These are phyloP conservation scores for Golubevia pallescens DNA, from an alignment of 1,284 basidiomycete genomes.

Conservation along the genomic window DNA sequence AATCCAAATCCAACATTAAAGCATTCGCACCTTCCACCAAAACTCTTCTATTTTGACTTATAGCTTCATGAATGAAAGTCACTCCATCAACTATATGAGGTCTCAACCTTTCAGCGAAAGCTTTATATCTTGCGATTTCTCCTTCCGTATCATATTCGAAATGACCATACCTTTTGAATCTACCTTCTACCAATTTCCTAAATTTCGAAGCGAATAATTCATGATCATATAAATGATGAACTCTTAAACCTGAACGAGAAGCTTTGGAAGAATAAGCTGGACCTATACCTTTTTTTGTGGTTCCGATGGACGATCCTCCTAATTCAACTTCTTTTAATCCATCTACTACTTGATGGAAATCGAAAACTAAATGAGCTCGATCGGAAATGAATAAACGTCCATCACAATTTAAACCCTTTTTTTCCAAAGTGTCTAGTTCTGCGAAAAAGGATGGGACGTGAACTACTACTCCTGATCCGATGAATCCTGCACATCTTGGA, in stretches of 20 bases:
- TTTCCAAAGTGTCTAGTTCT: slow-evolving; percentile 85
- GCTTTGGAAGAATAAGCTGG: slow-evolving; percentile 98
- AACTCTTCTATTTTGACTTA: slow-evolving; percentile 76
- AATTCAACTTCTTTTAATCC: slow-evolving; percentile 97
- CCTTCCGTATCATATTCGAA: slow-evolving; percentile 99
- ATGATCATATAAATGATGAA: slow-evolving; percentile 93
- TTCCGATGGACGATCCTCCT: slow-evolving; percentile 91
- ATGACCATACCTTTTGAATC: slow-evolving; percentile 96
- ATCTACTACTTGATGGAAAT: slow-evolving; percentile 99
- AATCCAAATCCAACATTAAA: slow-evolving; percentile 96
- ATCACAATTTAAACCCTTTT: slow-evolving; percentile 88
- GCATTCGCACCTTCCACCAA: slow-evolving; percentile 98
- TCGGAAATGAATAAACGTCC: slow-evolving; percentile 90
- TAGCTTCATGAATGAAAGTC: slow-evolving; percentile 80
- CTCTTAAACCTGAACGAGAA: slow-evolving; percentile 89
- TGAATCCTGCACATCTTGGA: slow-evolving; percentile 81
- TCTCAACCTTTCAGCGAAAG: slow-evolving; percentile 81
- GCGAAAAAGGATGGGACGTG: slow-evolving; percentile 94
- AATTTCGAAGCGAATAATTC: slow-evolving; percentile 88
- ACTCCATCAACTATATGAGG: slow-evolving; percentile 91
- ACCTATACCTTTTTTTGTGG: slow-evolving; percentile 96
- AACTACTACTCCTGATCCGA: slow-evolving; percentile 92
- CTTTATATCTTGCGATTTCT: slow-evolving; percentile 91
- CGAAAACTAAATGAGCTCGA: slow-evolving; percentile 94
- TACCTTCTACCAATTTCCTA: slow-evolving; percentile 91